Conservation (phyloP, 2,329 filamentous ascomycete genomes). For the Fusarium citri region DNA sequence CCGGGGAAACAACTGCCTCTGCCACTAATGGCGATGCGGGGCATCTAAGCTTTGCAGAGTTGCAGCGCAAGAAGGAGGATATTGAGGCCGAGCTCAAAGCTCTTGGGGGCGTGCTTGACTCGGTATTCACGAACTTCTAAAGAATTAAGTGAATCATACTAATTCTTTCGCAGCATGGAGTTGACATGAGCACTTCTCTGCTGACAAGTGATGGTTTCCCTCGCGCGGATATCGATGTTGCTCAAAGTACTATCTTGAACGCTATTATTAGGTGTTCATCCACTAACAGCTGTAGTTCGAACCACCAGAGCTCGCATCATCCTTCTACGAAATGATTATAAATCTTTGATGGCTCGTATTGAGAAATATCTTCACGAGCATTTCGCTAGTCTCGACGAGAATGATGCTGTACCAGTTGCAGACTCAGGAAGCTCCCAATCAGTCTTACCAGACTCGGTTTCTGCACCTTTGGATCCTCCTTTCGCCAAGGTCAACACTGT, state of each 20-base stretch:
- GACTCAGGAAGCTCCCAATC: conserved; percentile 40
- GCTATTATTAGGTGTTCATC: conserved; percentile 34
- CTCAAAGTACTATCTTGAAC: conserved; percentile 74
- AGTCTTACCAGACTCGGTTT: conserved; percentile 50
- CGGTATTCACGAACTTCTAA: conserved; percentile 66
- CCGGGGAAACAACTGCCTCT: conserved; percentile 77
- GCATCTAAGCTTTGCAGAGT: conserved; percentile 78
- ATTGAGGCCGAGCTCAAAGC: conserved; percentile 89
- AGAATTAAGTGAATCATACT: conserved; percentile 21
- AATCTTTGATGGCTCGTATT: conserved; percentile 83
- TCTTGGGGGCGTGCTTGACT: conserved; percentile 86
- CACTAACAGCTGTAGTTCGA: conserved; percentile 71
- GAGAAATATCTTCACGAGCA: conserved; percentile 90
- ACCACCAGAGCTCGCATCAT: conserved; percentile 94
- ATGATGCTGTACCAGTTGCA: conserved; percentile 49
- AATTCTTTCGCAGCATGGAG: conserved; percentile 75
- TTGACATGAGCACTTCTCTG: conserved; percentile 90
- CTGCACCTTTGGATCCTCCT: conserved; percentile 45
- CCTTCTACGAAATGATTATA: conserved; percentile 91
- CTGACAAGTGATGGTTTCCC: conserved; percentile 93
- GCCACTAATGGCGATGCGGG: conserved; percentile 69
- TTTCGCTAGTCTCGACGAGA: conserved; percentile 77
- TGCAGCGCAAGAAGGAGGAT: conserved; percentile 85
- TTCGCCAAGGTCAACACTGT: conserved; percentile 95
- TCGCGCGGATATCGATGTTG: conserved; percentile 91